Evolutionary conservation across 192 early-diverging fungal species (phyloP).

Genomic region (Polychytrium aggregatum): DNA sequence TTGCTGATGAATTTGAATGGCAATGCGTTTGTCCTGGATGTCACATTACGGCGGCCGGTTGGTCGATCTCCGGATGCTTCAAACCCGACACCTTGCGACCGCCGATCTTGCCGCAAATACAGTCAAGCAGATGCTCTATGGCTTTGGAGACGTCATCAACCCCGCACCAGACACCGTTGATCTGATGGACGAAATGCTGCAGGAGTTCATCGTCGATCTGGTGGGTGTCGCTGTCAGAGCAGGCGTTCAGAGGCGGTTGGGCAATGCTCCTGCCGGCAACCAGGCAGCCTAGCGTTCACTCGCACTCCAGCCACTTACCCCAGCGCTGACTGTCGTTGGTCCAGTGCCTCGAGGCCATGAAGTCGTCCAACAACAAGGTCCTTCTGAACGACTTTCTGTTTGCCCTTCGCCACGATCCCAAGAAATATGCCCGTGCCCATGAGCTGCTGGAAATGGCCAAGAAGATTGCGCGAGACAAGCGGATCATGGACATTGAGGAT

Average conservation of each 20-base stretch:
- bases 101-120: background rate
- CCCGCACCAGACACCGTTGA: constrained; percentile 66
- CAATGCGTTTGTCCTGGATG: too few relatives aligned
- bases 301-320: too few relatives aligned
- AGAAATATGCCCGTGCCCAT: constrained; percentile 73
- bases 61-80: too few relatives aligned
- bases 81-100: too few relatives aligned
- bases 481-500: too few relatives aligned
- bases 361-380: constrained; percentile 44
- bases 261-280: too few relatives aligned
- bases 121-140: constrained; percentile 61
- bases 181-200: constrained; percentile 70
- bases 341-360: constrained; percentile 37
- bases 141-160: constrained; percentile 71
- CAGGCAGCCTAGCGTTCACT: too few relatives aligned
- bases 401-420: constrained; percentile 63
- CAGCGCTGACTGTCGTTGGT: too few relatives aligned
- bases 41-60: too few relatives aligned
- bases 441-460: constrained; percentile 69
- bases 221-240: constrained; percentile 26
- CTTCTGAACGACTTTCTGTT: constrained; percentile 66
- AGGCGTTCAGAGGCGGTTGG: too few relatives aligned
- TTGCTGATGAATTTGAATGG: too few relatives aligned
- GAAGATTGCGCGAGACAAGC: too few relatives aligned
- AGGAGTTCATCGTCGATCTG: constrained; percentile 67